Evolutionary conservation across 1,284 basidiomycete species (phyloP), one percentile per base, ranked within the genome.

Genomic region (Hemileia vastatrix): DNA sequence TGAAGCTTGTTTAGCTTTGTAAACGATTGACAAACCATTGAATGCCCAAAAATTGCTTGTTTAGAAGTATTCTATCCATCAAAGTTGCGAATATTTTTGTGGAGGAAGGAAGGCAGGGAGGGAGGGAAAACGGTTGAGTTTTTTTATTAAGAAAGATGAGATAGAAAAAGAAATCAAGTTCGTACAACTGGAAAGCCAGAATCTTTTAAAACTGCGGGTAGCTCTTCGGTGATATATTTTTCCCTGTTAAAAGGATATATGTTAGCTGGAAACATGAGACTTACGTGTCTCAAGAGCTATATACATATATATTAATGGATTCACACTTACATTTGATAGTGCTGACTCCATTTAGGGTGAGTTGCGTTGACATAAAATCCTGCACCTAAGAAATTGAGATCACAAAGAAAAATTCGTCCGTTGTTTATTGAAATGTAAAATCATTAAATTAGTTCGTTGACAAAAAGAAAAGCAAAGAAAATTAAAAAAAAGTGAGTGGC

Each of bases 331-430:
- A 95, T 95, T 77, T 90, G 90, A 77, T 96, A 95, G 76, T 92
- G 80, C 76, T 85, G 86, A 33, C 83, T 77, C 77, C 84, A 96
- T 74, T 85, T 85, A 2, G 85, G 81, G 62, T 83, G 80, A 2
- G 88, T 92, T 6, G 92, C 92, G 73, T 94, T 85, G 68, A 96
- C 76, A 77, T 96, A 95, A 79, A 95, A 96, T 48, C 92, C 91
- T 48, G 93, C 92, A 57, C 88, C 88, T 84, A 68, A 4, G 40
- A 27, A 24, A 11, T 31, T 3, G 27, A 44, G 13, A 15, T 6
- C 4, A 9, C 36, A 18, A 45, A 24, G 47, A n/a, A n/a, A n/a
- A n/a, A n/a, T n/a, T n/a, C n/a, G n/a, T n/a, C n/a, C n/a, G n/a
- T n/a, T n/a, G n/a, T n/a, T n/a, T n/a, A n/a, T n/a, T n/a, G n/a